phyloP scores from a whole-genome alignment of 78 protist genomes.

The Dictyostelium purpureum region DNA sequence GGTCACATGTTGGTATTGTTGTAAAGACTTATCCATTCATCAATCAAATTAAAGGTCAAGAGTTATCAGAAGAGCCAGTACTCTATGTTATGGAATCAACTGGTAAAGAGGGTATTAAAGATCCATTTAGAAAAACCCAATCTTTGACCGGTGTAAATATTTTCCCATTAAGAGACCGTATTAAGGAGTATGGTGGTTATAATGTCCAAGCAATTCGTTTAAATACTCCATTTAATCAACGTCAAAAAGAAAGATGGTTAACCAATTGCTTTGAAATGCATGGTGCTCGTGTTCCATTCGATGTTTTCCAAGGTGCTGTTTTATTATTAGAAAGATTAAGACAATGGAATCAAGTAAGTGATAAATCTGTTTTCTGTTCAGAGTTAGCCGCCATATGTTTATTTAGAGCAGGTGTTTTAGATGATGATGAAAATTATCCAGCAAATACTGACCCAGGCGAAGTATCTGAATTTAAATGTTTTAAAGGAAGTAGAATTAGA shows the following conservation, averaged over 20 bases:
- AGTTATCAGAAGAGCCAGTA: not conserved
- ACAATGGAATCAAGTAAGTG: not conserved
- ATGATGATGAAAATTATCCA: not conserved
- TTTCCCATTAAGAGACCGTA: conserved; percentile 2
- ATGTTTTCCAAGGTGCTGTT: conserved; percentile 22
- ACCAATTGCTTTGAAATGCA: conserved; percentile 6
- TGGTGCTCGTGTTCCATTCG: conserved; percentile 31
- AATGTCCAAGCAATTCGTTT: not conserved
- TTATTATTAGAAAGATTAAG: not conserved
- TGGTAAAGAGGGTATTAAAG: conserved; percentile 2
- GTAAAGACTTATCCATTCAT: conserved; percentile 13
- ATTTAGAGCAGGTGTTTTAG: not conserved
- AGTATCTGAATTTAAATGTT: conserved; percentile 11
- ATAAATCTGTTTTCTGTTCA: conserved; percentile 40
- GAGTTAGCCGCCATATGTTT: conserved; percentile 6
- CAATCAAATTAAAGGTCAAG: not conserved
- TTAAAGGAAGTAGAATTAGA: not conserved
- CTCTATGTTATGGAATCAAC: conserved; percentile 27
- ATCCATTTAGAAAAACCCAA: conserved; percentile 35
- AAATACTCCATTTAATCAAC: not conserved
- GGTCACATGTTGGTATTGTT: conserved; percentile 39
- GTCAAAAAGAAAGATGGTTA: conserved; percentile 6
- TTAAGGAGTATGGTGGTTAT: conserved; percentile 15
- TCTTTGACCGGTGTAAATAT: conserved; percentile 25
- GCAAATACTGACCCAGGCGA: conserved; percentile 44